A percentile compares a stretch with the other conserved stretches of the same genome.
Conservation (phyloP, 225 moss, liverwort and hornwort genomes). For the Lunularia cruciata region DNA sequence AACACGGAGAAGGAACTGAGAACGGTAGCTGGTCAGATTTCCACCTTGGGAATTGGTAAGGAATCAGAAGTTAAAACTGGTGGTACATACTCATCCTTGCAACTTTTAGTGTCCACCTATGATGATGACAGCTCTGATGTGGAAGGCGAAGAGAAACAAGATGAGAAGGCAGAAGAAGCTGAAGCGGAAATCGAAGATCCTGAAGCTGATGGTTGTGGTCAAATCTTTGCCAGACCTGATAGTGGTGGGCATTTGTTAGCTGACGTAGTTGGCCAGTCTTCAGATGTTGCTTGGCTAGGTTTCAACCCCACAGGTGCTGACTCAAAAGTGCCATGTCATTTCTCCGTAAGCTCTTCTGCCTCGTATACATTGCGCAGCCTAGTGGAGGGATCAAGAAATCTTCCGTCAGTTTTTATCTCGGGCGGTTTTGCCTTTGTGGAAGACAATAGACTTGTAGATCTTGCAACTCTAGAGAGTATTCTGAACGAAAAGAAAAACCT, state of each 20-base stretch:
- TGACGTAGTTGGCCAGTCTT: constrained; percentile 45
- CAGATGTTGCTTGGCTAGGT: constrained; percentile 49
- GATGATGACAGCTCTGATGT: constrained; percentile 71
- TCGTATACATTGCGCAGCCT: constrained; percentile 30
- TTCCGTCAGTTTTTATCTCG: constrained; percentile 34
- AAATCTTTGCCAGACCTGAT: constrained; percentile 37
- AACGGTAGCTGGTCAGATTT: neutral
- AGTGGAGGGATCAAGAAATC: constrained; percentile 32
- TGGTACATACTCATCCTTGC: constrained; percentile 59
- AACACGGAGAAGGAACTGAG: neutral
- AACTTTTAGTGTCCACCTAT: constrained; percentile 77
- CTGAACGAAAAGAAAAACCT: constrained; percentile 21
- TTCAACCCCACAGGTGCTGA: constrained; percentile 22
- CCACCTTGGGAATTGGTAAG: neutral
- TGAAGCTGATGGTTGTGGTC: constrained; percentile 32
- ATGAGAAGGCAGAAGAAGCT: too few species aligned
- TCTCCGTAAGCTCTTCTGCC: neutral
- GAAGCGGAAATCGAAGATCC: constrained; percentile 36
- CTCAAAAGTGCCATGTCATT: constrained; percentile 2
- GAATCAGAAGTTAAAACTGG: constrained; percentile 3
- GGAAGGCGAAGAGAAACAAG: constrained; percentile 53
- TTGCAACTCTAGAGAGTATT: constrained; percentile 20
- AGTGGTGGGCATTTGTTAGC: constrained; percentile 33
- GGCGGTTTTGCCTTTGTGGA: constrained; percentile 45
- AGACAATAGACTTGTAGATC: constrained; percentile 24